These are phyloP conservation scores for Hemileia vastatrix DNA, from an alignment of 1,284 basidiomycete genomes.

Conservation along the genomic window DNA sequence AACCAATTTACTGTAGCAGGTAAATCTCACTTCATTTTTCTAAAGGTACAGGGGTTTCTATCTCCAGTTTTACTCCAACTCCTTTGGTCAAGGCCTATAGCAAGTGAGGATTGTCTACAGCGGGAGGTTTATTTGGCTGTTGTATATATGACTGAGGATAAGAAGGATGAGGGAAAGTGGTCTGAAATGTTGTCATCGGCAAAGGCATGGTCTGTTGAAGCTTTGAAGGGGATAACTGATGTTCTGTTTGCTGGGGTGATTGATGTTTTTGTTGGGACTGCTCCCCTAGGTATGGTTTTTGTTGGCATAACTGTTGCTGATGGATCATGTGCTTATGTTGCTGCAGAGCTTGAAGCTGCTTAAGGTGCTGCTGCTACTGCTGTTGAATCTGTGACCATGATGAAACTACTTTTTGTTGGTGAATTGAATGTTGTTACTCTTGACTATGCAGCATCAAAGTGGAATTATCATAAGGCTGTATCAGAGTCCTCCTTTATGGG, in stretches of 20 bases:
- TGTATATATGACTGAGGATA: neutral
- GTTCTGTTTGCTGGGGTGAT: neutral
- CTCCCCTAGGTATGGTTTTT: slow-evolving; percentile 3
- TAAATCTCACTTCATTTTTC: too few species aligned
- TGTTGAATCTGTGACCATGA: neutral
- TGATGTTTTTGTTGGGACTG: slow-evolving; percentile 18
- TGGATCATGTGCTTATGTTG: neutral
- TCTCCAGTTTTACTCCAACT: too few species aligned
- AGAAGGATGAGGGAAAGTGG: neutral
- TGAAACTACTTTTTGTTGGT: too few species aligned
- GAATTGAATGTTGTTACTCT: slow-evolving; percentile 4
- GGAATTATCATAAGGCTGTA: slow-evolving; percentile 8
- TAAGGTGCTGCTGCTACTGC: slow-evolving; percentile 8
- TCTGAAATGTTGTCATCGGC: neutral
- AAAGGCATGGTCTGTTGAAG: slow-evolving; percentile 2
- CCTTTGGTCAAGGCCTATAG: too few species aligned
- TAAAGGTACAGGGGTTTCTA: too few species aligned
- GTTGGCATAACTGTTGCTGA: slow-evolving; percentile 6
- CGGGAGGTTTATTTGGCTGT: neutral
- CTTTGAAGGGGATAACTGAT: neutral
- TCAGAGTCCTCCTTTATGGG: too few species aligned
- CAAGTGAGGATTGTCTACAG: too few species aligned
- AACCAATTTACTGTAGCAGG: too few species aligned
- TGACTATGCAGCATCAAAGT: neutral
- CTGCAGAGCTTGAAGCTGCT: slow-evolving; percentile 1